A percentile compares a stretch with the other conserved stretches of the same genome.
phyloP scores from a whole-genome alignment of 192 early-diverging fungal species.

The Entomortierella lignicola region DNA sequence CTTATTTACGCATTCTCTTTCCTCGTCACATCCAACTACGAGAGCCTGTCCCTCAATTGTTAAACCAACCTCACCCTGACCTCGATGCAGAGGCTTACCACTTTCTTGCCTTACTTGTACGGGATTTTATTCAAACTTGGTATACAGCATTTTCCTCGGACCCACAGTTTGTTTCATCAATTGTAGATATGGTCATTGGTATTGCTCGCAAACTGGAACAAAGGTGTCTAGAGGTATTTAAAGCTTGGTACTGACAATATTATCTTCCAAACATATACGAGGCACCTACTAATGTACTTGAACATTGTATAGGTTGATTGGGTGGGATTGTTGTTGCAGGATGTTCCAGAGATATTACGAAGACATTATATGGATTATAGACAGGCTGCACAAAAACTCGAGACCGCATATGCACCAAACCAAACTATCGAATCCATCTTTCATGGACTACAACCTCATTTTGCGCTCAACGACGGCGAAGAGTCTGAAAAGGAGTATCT shows the following conservation, averaged over 20 bases:
- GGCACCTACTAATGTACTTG: neutral
- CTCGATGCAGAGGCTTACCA: slow-evolving; percentile 66
- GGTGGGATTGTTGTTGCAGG: slow-evolving; percentile 57
- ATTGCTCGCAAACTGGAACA: slow-evolving; percentile 55
- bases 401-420: slow-evolving; percentile 58
- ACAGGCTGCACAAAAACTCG: slow-evolving; percentile 52
- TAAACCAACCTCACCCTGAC: slow-evolving; percentile 52
- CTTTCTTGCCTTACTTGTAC: slow-evolving; percentile 59
- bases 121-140: slow-evolving; percentile 67
- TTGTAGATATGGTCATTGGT: slow-evolving; percentile 49
- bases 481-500: slow-evolving; percentile 61
- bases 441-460: slow-evolving; percentile 66
- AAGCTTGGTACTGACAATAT: neutral
- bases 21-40: slow-evolving; percentile 46
- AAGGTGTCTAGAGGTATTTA: slow-evolving; percentile 54
- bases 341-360: slow-evolving; percentile 58
- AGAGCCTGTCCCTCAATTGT: slow-evolving; percentile 48
- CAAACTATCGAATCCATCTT: slow-evolving; percentile 53
- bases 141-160: slow-evolving; percentile 60
- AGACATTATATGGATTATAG: slow-evolving; percentile 61
- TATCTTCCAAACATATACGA: too few relatives aligned
- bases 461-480: slow-evolving; percentile 54
- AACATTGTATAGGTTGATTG: slow-evolving; percentile 54
- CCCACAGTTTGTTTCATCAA: slow-evolving; percentile 50
- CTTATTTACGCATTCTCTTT: slow-evolving; percentile 55